Conservation (phyloP, 2,329 filamentous ascomycete genomes). For the Raffaelea albimanens region DNA sequence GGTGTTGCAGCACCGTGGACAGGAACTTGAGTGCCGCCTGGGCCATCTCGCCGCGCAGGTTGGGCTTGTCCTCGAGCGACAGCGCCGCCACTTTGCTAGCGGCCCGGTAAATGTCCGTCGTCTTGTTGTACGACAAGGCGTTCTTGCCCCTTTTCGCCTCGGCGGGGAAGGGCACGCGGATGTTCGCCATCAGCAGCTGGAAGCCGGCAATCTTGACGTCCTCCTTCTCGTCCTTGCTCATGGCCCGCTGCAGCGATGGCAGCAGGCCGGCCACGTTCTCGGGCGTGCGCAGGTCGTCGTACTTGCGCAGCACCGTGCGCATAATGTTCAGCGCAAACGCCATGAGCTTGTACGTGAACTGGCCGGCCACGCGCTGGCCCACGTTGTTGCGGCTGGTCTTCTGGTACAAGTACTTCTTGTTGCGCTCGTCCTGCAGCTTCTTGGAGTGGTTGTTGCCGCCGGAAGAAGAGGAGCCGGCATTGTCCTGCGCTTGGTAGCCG, state of each 20-base stretch:
- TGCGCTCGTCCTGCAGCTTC: constrained; percentile 45
- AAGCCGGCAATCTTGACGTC: constrained; percentile 87
- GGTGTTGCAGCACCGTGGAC: constrained; percentile 74
- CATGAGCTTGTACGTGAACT: constrained; percentile 78
- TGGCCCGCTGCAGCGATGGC: constrained; percentile 77
- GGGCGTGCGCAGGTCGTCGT: constrained; percentile 69
- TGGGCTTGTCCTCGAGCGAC: constrained; percentile 39
- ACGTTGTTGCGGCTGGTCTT: constrained; percentile 67
- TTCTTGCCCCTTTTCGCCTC: no score
- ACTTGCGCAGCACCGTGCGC: constrained; percentile 75
- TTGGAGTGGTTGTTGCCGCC: background rate
- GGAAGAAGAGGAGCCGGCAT: constrained; percentile 16
- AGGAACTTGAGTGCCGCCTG: constrained; percentile 86
- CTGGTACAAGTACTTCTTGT: constrained; percentile 70
- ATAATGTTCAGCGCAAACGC: constrained; percentile 84
- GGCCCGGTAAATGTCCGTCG: background rate
- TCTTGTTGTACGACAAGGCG: background rate
- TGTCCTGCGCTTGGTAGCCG: constrained; percentile 57
- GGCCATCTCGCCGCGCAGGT: constrained; percentile 72
- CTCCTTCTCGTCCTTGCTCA: constrained; percentile 68
- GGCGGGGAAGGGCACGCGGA: constrained; percentile 66
- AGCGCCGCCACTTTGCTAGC: background rate
- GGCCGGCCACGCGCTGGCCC: constrained; percentile 57
- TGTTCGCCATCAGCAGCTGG: constrained; percentile 73
- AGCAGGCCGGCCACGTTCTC: constrained; percentile 78